Conservation (phyloP, 306 rosid genomes). For the Casuarina glauca region DNA sequence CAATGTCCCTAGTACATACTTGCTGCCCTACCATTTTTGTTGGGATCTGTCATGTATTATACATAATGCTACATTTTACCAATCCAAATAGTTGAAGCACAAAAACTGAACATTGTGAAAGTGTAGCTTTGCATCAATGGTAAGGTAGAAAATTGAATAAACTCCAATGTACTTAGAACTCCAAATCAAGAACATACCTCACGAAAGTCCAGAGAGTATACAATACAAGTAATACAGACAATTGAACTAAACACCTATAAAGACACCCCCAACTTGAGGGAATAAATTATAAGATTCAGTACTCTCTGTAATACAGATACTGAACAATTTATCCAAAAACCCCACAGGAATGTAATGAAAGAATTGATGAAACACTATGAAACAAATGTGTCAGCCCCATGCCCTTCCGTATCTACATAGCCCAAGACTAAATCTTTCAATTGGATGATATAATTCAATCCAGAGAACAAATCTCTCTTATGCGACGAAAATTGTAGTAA, state of each 20-base stretch:
- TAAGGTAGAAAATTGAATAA: background rate
- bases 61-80: too few relatives aligned
- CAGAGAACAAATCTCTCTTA: constrained; percentile 34
- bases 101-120: too few relatives aligned
- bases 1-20: too few relatives aligned
- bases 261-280: constrained; percentile 4
- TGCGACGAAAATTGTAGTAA: constrained; percentile 23
- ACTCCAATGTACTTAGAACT: background rate
- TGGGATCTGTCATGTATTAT: too few relatives aligned
- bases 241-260: constrained; percentile 1
- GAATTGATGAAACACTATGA: constrained; percentile 59
- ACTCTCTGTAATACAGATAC: constrained; percentile 40
- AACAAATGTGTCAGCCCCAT: constrained; percentile 57
- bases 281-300: constrained; percentile 14
- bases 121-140: background rate
- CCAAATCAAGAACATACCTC: background rate
- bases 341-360: constrained; percentile 59
- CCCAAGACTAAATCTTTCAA: constrained; percentile 51
- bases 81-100: too few relatives aligned
- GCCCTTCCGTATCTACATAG: constrained; percentile 57
- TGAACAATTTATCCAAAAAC: constrained; percentile 32
- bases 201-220: background rate
- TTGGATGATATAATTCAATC: constrained; percentile 22
- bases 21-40: too few relatives aligned
- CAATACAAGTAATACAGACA: background rate